Base-by-base conservation (phyloP, 805 yeast genomes). In the Metschnikowia similis region DNA sequence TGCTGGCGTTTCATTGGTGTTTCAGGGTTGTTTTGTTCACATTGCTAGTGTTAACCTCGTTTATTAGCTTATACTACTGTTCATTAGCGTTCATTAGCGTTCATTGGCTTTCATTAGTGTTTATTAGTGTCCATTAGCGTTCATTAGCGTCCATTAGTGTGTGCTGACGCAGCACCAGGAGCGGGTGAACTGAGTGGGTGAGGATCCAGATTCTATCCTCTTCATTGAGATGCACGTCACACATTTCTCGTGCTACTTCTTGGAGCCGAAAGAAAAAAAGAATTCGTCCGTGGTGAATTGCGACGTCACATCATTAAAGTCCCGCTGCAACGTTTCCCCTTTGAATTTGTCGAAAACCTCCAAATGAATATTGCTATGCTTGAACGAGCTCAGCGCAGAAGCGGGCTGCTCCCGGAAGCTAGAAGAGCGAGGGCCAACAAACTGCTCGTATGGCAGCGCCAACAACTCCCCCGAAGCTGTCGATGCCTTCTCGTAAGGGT, bases 281-380 rank as follows among this genome's bases (percentile, higher is more conserved):
- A 52, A 54, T 38, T 54, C 56, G 42, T 51, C 56, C 13, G 47
- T 30, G 7, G 56, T 43, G n/a, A 45, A 10, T 27, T 49, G 47
- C 21, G 54, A 50, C 38, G 36, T 48, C 21, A 50, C 41, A 35
- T 50, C 53, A 13, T 17, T 17, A 11, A 40, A 44, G n/a, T 27
- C 47, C 30, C 35, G 30, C 14, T 35, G 41, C 29, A 11, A 16
- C 9, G 16, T 11, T 8, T 27, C 14, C 9, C 21, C 34, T 28
- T 28, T 43, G 36, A 43, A 29, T n/a, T 26, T 17, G 16, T 40
- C 41, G 13, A 27, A 34, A 9, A 35, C 14, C 35, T 40, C 35
- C 49, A n/a, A 4, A 26, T 41, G 29, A n/a, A 30, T n/a, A 26
- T 32, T 43, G 8, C 27, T 13, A 27, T 42, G 39, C 27, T 34